These are phyloP conservation scores for Medicago lupulina DNA, from an alignment of 306 rosid genomes.

Conservation along the genomic window DNA sequence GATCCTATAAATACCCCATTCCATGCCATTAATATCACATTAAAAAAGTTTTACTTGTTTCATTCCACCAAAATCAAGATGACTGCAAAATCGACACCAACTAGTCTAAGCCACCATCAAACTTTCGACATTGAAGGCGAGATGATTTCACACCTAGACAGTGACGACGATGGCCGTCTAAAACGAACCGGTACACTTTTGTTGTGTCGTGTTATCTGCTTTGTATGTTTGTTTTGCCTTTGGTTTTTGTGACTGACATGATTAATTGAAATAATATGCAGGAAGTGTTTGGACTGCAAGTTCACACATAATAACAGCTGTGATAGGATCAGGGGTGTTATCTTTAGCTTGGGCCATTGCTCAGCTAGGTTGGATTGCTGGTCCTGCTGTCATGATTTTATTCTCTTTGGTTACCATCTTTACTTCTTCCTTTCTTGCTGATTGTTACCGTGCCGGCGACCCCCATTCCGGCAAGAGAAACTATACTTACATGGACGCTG, in stretches of 20 bases:
- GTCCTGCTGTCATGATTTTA: constrained; percentile 61
- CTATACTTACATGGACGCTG: constrained; percentile 62
- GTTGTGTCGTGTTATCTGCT: background rate
- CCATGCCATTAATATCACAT: too few relatives aligned
- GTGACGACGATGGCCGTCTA: constrained; percentile 64
- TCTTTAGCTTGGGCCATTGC: constrained; percentile 75
- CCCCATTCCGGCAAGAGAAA: constrained; percentile 54
- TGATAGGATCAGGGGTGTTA: constrained; percentile 70
- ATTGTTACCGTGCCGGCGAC: constrained; percentile 59
- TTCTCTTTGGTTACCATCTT: constrained; percentile 51
- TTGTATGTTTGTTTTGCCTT: too few relatives aligned
- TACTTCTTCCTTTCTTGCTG: constrained; percentile 52
- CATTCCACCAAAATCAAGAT: constrained; percentile 35
- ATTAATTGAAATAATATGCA: constrained; percentile 27
- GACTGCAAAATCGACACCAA: constrained; percentile 40
- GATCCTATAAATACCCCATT: too few relatives aligned
- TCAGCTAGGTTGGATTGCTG: constrained; percentile 73
- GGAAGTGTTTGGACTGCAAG: constrained; percentile 70
- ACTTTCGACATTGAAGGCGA: constrained; percentile 44
- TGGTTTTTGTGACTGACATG: background rate
- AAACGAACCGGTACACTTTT: constrained; percentile 57
- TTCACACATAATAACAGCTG: constrained; percentile 70
- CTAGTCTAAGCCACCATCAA: constrained; percentile 37
- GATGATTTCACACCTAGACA: constrained; percentile 30
- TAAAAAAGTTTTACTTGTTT: too few relatives aligned